Evolutionary conservation across 176 grass and related monocot species (phyloP).

Genomic region (Oryza glumipatula): DNA sequence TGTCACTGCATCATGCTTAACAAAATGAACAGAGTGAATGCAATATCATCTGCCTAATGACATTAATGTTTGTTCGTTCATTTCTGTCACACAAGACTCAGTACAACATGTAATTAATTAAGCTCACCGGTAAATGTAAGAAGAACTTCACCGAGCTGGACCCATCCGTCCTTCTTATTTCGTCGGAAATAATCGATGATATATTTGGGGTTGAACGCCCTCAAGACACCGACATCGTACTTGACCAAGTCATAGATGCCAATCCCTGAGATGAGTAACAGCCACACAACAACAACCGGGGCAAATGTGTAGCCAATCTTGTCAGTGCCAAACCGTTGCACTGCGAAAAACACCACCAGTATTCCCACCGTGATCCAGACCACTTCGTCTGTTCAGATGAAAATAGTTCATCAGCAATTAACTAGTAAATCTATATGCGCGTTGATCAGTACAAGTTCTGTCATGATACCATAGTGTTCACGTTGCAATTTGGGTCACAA

Average conservation of each 20-base stretch:
- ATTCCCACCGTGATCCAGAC: conserved; percentile 66
- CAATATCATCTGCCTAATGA: neutral
- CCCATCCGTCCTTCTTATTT: conserved; percentile 72
- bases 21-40: conserved; percentile 2
- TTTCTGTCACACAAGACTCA: neutral
- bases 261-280: conserved; percentile 56
- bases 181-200: conserved; percentile 68
- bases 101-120: neutral
- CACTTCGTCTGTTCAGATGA: conserved; percentile 40
- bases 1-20: neutral
- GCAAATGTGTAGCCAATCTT: conserved; percentile 79
- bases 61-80: neutral
- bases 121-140: conserved; percentile 71
- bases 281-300: conserved; percentile 55
- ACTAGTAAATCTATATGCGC: neutral
- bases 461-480: neutral
- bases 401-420: neutral
- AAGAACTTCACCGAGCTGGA: conserved; percentile 67
- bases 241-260: conserved; percentile 65
- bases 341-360: conserved; percentile 49
- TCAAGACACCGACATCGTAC: conserved; percentile 50
- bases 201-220: conserved; percentile 67
- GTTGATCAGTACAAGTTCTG: neutral
- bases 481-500: too few species aligned
- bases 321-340: conserved; percentile 68